phyloP scores from a whole-genome alignment of 2,329 filamentous ascomycete genomes.

The Cadophora gregata region DNA sequence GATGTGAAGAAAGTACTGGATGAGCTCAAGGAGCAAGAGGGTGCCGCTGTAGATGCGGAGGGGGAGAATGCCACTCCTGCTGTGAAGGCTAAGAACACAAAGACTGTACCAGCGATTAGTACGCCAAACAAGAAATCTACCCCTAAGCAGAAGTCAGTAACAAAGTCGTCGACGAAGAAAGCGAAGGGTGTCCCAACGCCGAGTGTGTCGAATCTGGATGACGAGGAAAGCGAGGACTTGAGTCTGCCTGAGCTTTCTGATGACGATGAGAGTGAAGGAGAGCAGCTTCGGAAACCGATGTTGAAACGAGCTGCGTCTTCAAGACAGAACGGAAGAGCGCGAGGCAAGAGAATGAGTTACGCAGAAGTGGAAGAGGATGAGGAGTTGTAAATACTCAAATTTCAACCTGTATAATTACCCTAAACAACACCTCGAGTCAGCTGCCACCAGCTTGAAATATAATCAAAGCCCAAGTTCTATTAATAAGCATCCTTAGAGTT shows the following conservation, averaged over 20 bases:
- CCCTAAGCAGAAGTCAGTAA: constrained; percentile 25
- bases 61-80: constrained; percentile 19
- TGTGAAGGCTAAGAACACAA: constrained; percentile 28
- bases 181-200: constrained; percentile 50
- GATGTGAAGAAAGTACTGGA: constrained; percentile 40
- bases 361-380: constrained; percentile 23
- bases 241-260: constrained; percentile 50
- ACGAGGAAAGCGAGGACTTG: constrained; percentile 44
- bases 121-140: constrained; percentile 32
- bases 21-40: constrained; percentile 30
- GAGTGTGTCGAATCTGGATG: constrained; percentile 46
- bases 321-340: constrained; percentile 35
- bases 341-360: constrained; percentile 33
- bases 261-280: constrained; percentile 36
- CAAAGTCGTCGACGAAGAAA: constrained; percentile 33
- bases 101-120: constrained; percentile 25
- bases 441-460: too few species aligned
- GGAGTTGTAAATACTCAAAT: background rate
- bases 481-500: background rate
- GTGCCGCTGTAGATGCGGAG: constrained; percentile 12
- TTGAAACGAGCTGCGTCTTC: constrained; percentile 20
- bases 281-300: background rate
- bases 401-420: too few species aligned
- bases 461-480: too few species aligned
- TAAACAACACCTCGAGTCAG: too few species aligned